phyloP scores from a whole-genome alignment of 768 basidiomycete species.

The Termitomyces sp. region DNA sequence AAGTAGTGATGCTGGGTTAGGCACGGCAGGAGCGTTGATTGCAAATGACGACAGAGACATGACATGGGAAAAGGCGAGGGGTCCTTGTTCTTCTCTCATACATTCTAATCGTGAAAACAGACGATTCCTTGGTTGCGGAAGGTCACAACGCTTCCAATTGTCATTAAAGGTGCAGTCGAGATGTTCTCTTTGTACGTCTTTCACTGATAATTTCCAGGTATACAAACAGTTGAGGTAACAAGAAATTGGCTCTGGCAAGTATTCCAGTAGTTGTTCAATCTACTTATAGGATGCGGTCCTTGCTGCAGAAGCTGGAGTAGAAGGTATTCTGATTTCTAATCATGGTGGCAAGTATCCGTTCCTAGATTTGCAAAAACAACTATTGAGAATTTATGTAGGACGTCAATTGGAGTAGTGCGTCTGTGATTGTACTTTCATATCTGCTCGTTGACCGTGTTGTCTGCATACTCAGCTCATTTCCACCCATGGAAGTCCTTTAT shows the following conservation, averaged over 20 bases:
- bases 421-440: neutral
- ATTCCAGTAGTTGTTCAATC: neutral
- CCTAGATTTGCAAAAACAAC: neutral
- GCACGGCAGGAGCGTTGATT: conserved; percentile 65
- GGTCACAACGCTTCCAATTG: conserved; percentile 66
- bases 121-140: conserved; percentile 74
- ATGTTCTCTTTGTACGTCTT: neutral
- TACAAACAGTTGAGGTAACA: conserved; percentile 67
- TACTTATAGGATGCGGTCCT: conserved; percentile 71
- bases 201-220: conserved; percentile 31
- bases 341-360: conserved; percentile 64
- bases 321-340: conserved; percentile 87
- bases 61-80: conserved; percentile 64
- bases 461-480: conserved; percentile 49
- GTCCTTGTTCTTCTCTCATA: neutral
- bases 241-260: neutral
- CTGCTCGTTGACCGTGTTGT: neutral
- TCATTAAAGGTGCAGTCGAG: conserved; percentile 55
- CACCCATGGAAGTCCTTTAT: conserved; percentile 75
- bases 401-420: conserved; percentile 79
- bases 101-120: conserved; percentile 22
- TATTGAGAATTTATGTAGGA: conserved; percentile 29
- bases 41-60: conserved; percentile 67
- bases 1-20: conserved; percentile 37
- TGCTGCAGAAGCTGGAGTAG: conserved; percentile 77